phyloP scores from a whole-genome alignment of 495 filamentous ascomycete species.

The Aspergillus nanangensis region DNA sequence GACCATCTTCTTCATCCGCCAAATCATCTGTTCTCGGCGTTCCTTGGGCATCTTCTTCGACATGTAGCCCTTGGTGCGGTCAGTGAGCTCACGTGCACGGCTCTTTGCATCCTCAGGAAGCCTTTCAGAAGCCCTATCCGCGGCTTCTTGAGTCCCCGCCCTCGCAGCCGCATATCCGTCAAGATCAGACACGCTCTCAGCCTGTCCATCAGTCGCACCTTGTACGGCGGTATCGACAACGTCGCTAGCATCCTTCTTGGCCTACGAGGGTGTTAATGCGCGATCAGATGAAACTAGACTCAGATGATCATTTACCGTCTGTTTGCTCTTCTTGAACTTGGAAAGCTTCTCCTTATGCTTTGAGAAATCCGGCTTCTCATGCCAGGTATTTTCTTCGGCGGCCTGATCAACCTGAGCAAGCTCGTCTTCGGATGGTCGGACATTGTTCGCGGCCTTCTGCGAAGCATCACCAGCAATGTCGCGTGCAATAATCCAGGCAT shows the following conservation, averaged over 20 bases:
- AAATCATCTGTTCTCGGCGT: constrained; percentile 88
- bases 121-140: constrained; percentile 44
- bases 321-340: constrained; percentile 64
- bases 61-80: constrained; percentile 67
- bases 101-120: constrained; percentile 33
- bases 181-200: constrained; percentile 41
- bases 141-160: constrained; percentile 46
- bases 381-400: constrained; percentile 89
- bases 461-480: constrained; percentile 92
- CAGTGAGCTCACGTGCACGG: constrained; percentile 22
- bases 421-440: constrained; percentile 76
- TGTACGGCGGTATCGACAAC: constrained; percentile 53
- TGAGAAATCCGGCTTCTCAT: constrained; percentile 75
- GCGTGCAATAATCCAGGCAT: constrained; percentile 76
- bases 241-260: constrained; percentile 39
- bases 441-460: constrained; percentile 67
- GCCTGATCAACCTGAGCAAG: constrained; percentile 74
- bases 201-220: constrained; percentile 41
- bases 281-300: neutral
- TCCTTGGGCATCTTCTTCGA: constrained; percentile 84
- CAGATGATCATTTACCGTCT: constrained; percentile 29
- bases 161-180: constrained; percentile 49
- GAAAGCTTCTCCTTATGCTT: constrained; percentile 57
- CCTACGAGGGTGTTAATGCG: constrained; percentile 9
- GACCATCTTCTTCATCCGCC: constrained; percentile 96